Conservation (phyloP, 257 asterid genomes). For the Solanum habrochaites region DNA sequence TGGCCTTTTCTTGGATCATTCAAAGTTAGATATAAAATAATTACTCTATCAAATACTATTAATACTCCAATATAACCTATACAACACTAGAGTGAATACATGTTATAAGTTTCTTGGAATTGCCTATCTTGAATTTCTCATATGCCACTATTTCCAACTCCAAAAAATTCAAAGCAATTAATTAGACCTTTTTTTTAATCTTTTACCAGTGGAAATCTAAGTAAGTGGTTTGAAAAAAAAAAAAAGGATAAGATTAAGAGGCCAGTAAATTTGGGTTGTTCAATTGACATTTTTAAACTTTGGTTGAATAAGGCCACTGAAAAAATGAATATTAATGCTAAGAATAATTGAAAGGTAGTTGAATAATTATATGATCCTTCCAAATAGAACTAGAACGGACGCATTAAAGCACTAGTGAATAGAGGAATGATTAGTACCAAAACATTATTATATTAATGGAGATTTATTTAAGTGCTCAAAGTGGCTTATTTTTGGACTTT, state of each 20-base stretch:
- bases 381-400: not conserved
- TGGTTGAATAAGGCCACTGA: not conserved
- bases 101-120: constrained; percentile 2
- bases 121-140: not conserved
- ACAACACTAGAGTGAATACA: not conserved
- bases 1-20: not conserved
- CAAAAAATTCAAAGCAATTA: not conserved
- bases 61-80: not conserved
- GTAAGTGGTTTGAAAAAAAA: not conserved
- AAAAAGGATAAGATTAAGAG: not conserved
- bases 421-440: not conserved
- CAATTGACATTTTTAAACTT: not conserved
- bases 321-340: not conserved
- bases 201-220: not conserved
- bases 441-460: not conserved
- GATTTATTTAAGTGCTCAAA: not conserved
- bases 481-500: constrained; percentile 1
- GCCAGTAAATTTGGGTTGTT: not conserved
- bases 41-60: not conserved
- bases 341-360: not conserved
- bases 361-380: not conserved
- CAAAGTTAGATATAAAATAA: not conserved
- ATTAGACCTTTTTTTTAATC: not conserved
- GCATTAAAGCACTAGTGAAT: not conserved
- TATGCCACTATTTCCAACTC: not conserved